Evolutionary conservation across 2,329 filamentous ascomycete species (phyloP), one percentile per base, ranked within the genome.

Genomic region (Aspergillus japonicus): DNA sequence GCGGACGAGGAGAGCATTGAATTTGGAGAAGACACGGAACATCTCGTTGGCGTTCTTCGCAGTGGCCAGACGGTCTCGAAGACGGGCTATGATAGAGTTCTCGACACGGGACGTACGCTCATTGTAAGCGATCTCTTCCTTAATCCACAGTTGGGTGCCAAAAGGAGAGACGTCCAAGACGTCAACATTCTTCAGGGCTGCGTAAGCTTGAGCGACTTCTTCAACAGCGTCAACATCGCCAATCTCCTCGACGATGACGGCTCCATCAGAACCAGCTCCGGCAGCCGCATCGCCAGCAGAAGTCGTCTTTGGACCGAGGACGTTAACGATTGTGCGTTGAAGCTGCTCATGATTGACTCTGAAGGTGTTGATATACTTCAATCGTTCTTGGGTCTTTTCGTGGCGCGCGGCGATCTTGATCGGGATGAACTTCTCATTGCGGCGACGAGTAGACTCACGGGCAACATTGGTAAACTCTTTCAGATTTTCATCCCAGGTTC

Each of bases 1-100:
- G 61, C 95, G 88, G 58, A 99, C 94, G 68, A 99, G 96, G 31
- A 99, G 87, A 2, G 95, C 95, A 73, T 99, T 99, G 85, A 99
- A 99, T 74, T 98, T 98, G 56, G 95, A 98, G 75, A 99, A 99
- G 62, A 99, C 95, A 57, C 96, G 90, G 76, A 99, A 99, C 95
- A 99, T 99, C 78, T 99, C 96, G 73, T 96, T 98, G 47, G 95
- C 95, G 63, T 92, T 96, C 82, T 96, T 97, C 12, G 95, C 94
- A 6, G 92, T 96, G 14, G 93, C 95, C 58, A 99, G 84, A 60
- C 95, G 90, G 77, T 99, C 95, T 70, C 95, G 86, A 33, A 99
- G 83, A 56, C 92, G 86, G 35, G 95, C 92, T 74, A 99, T 99
- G 76, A 99, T 99, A 3, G 95, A 97, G 77, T 99, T 99, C 75